Base-by-base conservation (phyloP, 169 alveolate species). In the Plasmodium gonderi region DNA sequence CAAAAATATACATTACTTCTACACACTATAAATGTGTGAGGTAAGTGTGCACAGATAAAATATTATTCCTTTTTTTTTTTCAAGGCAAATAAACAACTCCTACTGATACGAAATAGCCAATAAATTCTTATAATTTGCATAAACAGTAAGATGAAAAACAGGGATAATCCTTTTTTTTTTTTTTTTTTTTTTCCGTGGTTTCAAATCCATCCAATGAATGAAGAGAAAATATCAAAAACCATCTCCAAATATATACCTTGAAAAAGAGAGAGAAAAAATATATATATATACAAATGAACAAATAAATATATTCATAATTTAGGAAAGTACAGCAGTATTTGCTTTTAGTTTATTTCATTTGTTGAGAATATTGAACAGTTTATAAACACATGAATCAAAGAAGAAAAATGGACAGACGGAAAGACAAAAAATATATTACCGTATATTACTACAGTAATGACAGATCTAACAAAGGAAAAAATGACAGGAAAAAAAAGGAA, bases 391-490 rank as follows among this genome's bases (percentile, higher is more conserved):
- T 12, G 17, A 42, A 8, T 1, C 1, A 29, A 38, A 26, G 9
- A 54, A 42, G 31, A 17, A 75, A 40, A 77, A 65, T 36, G 47
- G 31, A 69, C 33, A 64, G 36, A 65, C 44, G n/a, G n/a, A n/a
- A 54, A 7, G 74, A 65, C 74, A 80, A 80, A 65, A 64, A 65
- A 12, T 60, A 17, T 31, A 44, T 38, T n/a, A 31, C 64, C 14
- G 68, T 80, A 17, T 68, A 80, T 12, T 80, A 80, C 44, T 31
- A 47, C 31, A 80, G 49, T 47, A 64, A 40, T 33, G 42, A 49
- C 12, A 26, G 29, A 29, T 23, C 20, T 40, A 11, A 36, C 40
- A 47, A 38, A 65, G 42, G 40, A n/a, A 79, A n/a, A n/a, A 79
- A n/a, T 17, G 45, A 20, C 33, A n/a, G 31, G 7, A 64, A n/a